Base-by-base conservation (phyloP, 2,329 filamentous ascomycete genomes). In the Macroventuria anomochaeta region DNA sequence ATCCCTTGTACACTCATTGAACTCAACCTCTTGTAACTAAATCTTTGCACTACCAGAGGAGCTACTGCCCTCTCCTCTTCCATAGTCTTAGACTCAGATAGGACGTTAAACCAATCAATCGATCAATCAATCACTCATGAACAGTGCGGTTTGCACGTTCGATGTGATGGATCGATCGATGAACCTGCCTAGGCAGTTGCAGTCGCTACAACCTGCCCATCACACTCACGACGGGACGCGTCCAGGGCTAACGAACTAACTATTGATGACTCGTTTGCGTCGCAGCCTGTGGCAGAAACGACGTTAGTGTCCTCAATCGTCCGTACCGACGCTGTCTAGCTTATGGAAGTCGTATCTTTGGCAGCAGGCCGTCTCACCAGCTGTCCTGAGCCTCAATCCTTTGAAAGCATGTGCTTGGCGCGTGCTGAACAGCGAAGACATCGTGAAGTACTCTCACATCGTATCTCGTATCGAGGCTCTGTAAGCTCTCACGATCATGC, bases 241-340 rank as follows among this genome's bases (percentile, higher is more conserved):
- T 33, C 37, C 26, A 38, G 43, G 48, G 43, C 43, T 41, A 28
- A n/a, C n/a, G 20, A 44, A 39, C 2, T 33, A 10, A 15, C 28
- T 39, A 34, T 31, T 18, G 33, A 48, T 48, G 51, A 54, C 51
- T 54, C 51, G 51, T 36, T 28, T 43, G 44, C 25, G 46, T 54
- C 51, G 51, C 51, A 53, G 43, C 51, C 44, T 48, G 38, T 53
- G 51, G 51, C 44, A 53, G 44, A 32, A 53, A 33, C n/a, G n/a
- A 28, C 29, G 15, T 39, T 48, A 48, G 44, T 42, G 37, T 28
- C 29, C 38, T 43, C 43, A 17, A 53, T 47, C 8, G 38, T 20
- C 43, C 44, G 51, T 39, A 48, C 34, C 29, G 43, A 53, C 21
- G 12, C 21, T 34, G 20, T 33, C 39, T 53, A 53, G 43, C 38